Percentiles rank a stretch among this genome's conserved stretches.
Conservation (phyloP, 1,139 yeast species). For the Candida anutae region DNA sequence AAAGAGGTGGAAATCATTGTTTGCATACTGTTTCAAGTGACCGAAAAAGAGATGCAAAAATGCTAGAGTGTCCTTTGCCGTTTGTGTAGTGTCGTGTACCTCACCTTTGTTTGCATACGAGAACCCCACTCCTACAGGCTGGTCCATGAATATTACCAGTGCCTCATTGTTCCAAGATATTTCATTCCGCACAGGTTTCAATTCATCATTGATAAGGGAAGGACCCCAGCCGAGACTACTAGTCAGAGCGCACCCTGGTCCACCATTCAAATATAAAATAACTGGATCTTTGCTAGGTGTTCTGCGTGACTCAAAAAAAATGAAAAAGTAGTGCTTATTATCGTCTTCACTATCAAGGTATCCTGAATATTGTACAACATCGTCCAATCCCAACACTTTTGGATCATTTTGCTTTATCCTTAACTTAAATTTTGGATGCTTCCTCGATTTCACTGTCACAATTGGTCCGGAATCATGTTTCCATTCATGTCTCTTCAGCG, state of each 20-base stretch:
- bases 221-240: constrained; percentile 45
- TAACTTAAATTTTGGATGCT: too few species aligned
- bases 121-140: constrained; percentile 35
- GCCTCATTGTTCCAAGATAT: constrained; percentile 39
- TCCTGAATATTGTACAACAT: constrained; percentile 5
- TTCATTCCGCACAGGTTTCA: constrained; percentile 37
- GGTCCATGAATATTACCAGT: constrained; percentile 39
- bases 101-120: constrained; percentile 48
- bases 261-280: too few species aligned
- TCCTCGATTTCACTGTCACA: too few species aligned
- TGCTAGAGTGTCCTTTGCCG: constrained; percentile 73
- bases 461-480: constrained; percentile 36
- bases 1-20: constrained; percentile 62
- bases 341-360: constrained; percentile 6
- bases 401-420: too few species aligned
- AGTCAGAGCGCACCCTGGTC: constrained; percentile 39
- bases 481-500: too few species aligned
- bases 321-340: constrained; percentile 30
- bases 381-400: constrained; percentile 3
- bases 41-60: constrained; percentile 22
- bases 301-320: too few species aligned
- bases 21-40: constrained; percentile 29
- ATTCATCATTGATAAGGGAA: constrained; percentile 24
- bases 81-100: constrained; percentile 55
- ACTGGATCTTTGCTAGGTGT: too few species aligned